Percentiles rank a stretch among this genome's conserved stretches.
These are phyloP conservation scores for Pyrus hybrid DNA, from an alignment of 331 rosid species.

Conservation along the genomic window DNA sequence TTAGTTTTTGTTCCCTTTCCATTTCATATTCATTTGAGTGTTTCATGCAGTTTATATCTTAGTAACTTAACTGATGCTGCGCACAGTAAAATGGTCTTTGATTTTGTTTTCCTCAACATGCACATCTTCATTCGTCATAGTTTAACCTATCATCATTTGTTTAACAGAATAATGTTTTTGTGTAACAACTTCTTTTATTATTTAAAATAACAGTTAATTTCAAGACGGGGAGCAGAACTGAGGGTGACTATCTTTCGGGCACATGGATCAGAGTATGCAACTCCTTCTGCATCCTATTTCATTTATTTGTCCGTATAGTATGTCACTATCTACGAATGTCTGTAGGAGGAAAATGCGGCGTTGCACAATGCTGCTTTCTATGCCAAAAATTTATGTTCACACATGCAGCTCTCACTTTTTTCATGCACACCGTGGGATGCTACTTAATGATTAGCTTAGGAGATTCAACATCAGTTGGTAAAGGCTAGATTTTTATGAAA, in stretches of 20 bases:
- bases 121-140: background rate
- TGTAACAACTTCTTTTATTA: background rate
- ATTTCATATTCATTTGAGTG: background rate
- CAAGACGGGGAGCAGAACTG: constrained; percentile 7
- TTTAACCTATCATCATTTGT: background rate
- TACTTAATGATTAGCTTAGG: background rate
- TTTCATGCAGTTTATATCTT: background rate
- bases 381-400: background rate
- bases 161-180: background rate
- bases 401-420: background rate
- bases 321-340: background rate
- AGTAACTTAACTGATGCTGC: background rate
- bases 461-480: background rate
- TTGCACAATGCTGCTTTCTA: background rate
- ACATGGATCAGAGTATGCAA: constrained; percentile 31
- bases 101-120: background rate
- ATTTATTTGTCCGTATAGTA: background rate
- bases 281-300: background rate
- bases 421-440: background rate
- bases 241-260: background rate
- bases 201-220: background rate
- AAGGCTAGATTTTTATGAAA: background rate
- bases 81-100: background rate
- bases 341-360: background rate
- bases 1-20: background rate